Percentiles rank a stretch among this genome's conserved stretches.
phyloP scores from a whole-genome alignment of 805 yeast genomes.

The Kodamaea sagamina region DNA sequence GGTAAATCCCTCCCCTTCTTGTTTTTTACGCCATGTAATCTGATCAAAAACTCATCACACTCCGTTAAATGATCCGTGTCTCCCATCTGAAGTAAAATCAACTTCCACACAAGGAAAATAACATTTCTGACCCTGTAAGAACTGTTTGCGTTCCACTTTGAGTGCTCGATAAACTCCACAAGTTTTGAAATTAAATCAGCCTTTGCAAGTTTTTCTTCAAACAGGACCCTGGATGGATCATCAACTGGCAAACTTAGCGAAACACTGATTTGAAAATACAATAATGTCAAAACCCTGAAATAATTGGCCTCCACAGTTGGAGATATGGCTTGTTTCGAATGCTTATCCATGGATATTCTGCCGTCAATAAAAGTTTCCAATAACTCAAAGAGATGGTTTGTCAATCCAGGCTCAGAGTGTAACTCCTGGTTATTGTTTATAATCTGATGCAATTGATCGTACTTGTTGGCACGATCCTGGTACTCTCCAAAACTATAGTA shows the following conservation, averaged over 20 bases:
- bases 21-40: conserved; percentile 39
- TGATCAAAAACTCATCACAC: conserved; percentile 49
- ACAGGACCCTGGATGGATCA: conserved; percentile 9
- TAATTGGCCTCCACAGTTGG: conserved; percentile 10
- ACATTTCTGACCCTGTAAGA: conserved; percentile 56
- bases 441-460: conserved; percentile 21
- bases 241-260: conserved; percentile 18
- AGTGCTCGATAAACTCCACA: conserved; percentile 55
- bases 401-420: neutral
- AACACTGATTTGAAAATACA: conserved; percentile 35
- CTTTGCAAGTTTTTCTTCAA: conserved; percentile 26
- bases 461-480: conserved; percentile 12
- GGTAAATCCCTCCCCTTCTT: conserved; percentile 22
- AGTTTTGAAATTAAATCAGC: conserved; percentile 46
- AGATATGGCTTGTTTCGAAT: neutral
- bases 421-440: conserved; percentile 13
- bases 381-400: conserved; percentile 15
- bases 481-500: conserved; percentile 33
- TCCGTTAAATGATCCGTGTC: conserved; percentile 38
- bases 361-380: conserved; percentile 12
- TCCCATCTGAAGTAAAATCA: conserved; percentile 65
- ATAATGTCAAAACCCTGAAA: conserved; percentile 34
- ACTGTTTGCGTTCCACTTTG: conserved; percentile 58
- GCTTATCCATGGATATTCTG: conserved; percentile 8
- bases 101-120: conserved; percentile 53